Base-by-base conservation (phyloP, 192 early-diverging fungal genomes). In the Geranomyces variabilis region DNA sequence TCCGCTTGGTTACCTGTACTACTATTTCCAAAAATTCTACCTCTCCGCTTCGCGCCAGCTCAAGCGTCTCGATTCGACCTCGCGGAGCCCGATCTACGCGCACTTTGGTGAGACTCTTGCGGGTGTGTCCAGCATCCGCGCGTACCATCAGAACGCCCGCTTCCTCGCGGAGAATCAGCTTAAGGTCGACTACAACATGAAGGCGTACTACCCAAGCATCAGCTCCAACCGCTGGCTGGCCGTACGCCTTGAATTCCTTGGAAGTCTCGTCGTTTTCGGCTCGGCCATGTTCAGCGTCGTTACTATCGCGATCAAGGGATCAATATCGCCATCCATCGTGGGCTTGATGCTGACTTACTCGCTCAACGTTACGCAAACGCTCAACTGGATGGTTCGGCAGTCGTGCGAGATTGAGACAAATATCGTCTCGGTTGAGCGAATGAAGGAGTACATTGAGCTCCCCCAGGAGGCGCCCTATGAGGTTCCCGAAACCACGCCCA, bases 341-440 rank as follows among this genome's bases (percentile, higher is more conserved):
- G 91, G 92, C 10, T 63, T 83, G n/a, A 80, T 77, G 68, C 43
- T 83, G 22, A 78, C 76, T n/a, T 80, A 79, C 60, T 77, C 78
- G 34, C 64, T 79, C 10, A 79, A 73, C 59, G 86, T 93, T 47
- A 93, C 94, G 2, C 89, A 94, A 71, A 88, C 91, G 34, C 71
- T 96, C 36, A 92, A 93, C 75, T 95, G 92, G 94, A 87, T 91
- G 78, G 89, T 96, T 12, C 86, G 94, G 17, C 89, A 90, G 63
- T 92, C 88, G 59, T 93, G 92, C 49, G 93, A 96, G 73, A 91
- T 96, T 53, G 94, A 94, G 72, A 87, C 84, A 30, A 80, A 84
- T 56, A 85, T 85, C 70, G 78, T 84, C 30, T 86, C 90, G 12
- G 90, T 93, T 12, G 92, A 94, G 74, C 88, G 93, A 36, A 83